A percentile compares a stretch with the other conserved stretches of the same genome.
Evolutionary conservation across 208 protist species (phyloP).

Genomic region (Trypanosoma brucei): DNA sequence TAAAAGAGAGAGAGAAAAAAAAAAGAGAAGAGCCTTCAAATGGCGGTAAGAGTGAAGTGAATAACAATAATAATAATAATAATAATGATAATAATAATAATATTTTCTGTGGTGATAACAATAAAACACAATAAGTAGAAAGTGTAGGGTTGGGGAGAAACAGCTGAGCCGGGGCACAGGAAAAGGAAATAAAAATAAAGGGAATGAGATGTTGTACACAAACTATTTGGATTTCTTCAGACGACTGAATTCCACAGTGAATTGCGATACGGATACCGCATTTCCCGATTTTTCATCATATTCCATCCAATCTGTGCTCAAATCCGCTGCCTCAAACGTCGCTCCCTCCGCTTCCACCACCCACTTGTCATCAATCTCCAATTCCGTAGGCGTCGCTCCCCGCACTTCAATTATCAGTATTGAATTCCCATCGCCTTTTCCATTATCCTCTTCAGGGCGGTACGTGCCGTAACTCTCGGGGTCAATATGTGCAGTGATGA

Average conservation of each 20-base stretch:
- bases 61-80: no score
- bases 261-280: constrained; percentile 33
- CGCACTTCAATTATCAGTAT: constrained; percentile 59
- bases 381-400: constrained; percentile 50
- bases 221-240: constrained; percentile 22
- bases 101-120: no score
- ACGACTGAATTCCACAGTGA: constrained; percentile 34
- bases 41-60: no score
- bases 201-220: no score
- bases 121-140: no score
- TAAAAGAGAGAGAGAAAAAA: no score
- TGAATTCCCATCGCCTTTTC: constrained; percentile 10
- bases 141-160: no score
- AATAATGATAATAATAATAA: no score
- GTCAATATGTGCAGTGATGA: constrained; percentile 40
- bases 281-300: constrained; percentile 51
- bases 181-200: no score
- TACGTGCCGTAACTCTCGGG: constrained; percentile 11
- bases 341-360: constrained; percentile 26
- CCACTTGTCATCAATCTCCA: constrained; percentile 67
- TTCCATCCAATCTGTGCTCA: constrained; percentile 66
- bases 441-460: constrained; percentile 1
- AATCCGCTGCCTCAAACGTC: constrained; percentile 48
- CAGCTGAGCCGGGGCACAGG: no score
- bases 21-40: no score